Base-by-base conservation (phyloP, 345 rosid genomes). In the Ailanthus altissimus region DNA sequence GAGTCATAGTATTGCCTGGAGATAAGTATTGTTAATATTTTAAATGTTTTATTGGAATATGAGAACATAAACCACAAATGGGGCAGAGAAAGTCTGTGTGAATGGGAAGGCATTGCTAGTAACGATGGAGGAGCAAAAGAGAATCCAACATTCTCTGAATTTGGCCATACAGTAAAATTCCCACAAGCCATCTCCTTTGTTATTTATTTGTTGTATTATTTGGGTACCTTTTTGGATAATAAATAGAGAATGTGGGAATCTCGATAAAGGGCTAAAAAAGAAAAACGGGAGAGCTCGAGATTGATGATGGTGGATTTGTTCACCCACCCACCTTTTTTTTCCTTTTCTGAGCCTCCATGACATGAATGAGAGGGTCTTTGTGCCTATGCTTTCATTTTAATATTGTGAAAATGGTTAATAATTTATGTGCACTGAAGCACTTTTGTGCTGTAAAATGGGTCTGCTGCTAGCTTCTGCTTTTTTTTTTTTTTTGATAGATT, bases 211-310 rank as follows among this genome's bases (percentile, higher is more conserved):
- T 60, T 54, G 65, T 49, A 53, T 68, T 70, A 70, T 47, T 67
- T 56, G 8, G 5, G 12, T 42, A 25, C 26, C 16, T 73, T 54
- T 23, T 15, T 46, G 36, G 65, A 40, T 72, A 78, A 72, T 74
- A 72, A 79, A 79, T 59, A 66, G 75, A 77, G 89, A 84, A 88
- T 87, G 90, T 87, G 86, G 83, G 88, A 82, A 85, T 74, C 83
- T 85, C 90, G 80, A 84, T 77, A 85, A 76, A 38, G 12, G 47
- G 51, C 3, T 5, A 5, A 43, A 11, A 65, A 5, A 10, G 26
- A 10, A 43, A 9, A 16, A 13, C 36, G n/a, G n/a, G 20, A 62
- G 20, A 28, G 78, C 75, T 72, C 78, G 75, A 80, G 77, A 78
- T 82, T 80, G 77, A 56, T 73, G 84, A 72, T 36, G 64, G 66